phyloP scores from a whole-genome alignment of 2,329 filamentous ascomycete species.

The Penicillium sclerotigenum region DNA sequence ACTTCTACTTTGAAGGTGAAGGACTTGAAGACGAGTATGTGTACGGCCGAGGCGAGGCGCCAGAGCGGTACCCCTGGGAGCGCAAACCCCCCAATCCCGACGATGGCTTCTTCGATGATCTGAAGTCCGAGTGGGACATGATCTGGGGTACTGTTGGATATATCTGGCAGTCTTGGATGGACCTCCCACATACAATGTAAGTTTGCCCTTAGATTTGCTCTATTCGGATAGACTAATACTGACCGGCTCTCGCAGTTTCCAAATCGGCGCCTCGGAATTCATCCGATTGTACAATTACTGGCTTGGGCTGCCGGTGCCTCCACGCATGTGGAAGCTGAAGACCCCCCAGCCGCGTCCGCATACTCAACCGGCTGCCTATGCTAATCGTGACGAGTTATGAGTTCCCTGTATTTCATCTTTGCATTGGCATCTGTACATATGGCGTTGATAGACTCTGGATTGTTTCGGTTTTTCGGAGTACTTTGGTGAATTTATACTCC shows the following conservation, averaged over 20 bases:
- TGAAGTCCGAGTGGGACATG: conserved; percentile 62
- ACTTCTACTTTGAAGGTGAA: conserved; percentile 40
- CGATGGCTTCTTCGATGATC: conserved; percentile 53
- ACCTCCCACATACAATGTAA: conserved; percentile 67
- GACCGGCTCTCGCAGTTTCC: conserved; percentile 39
- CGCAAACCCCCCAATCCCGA: conserved; percentile 31
- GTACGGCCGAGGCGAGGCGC: conserved; percentile 34
- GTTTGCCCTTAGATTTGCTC: conserved; percentile 37
- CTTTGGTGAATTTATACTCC: neutral
- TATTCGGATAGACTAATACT: conserved; percentile 2
- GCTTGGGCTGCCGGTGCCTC: conserved; percentile 59
- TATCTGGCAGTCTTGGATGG: conserved; percentile 68
- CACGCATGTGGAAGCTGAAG: conserved; percentile 55
- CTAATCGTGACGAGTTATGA: conserved; percentile 43
- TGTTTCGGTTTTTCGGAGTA: neutral
- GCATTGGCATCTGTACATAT: conserved; percentile 21
- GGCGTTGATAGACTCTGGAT: conserved; percentile 15
- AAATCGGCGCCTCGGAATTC: conserved; percentile 54
- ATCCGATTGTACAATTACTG: conserved; percentile 59
- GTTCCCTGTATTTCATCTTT: conserved; percentile 6
- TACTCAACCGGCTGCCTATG: neutral
- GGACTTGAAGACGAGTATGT: conserved; percentile 42
- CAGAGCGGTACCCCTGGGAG: conserved; percentile 35
- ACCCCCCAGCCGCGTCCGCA: conserved; percentile 32
- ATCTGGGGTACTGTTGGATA: conserved; percentile 63